Percentiles rank a stretch among this genome's conserved stretches.
Conservation (phyloP, 208 protist genomes). For the Crithidia acanthocephali region DNA sequence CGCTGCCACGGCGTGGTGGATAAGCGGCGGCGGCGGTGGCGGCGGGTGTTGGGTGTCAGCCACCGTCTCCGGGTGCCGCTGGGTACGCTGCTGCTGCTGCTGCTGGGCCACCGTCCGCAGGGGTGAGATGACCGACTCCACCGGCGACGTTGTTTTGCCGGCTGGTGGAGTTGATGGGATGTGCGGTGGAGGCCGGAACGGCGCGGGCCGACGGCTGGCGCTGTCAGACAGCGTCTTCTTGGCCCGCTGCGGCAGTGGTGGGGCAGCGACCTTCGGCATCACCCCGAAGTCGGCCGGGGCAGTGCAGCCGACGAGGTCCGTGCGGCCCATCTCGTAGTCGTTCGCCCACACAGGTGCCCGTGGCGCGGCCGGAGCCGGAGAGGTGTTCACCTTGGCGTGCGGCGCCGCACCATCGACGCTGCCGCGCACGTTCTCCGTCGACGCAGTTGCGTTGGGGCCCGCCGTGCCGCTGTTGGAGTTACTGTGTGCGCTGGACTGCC, state of each 20-base stretch:
- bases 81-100: conserved; percentile 2
- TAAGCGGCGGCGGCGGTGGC: not conserved
- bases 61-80: not conserved
- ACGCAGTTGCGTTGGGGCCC: not conserved
- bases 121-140: conserved; percentile 21
- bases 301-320: conserved; percentile 4
- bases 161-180: conserved; percentile 9
- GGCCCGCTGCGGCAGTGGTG: conserved; percentile 9
- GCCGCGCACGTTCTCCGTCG: not conserved
- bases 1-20: not conserved
- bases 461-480: not conserved
- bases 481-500: conserved; percentile 4
- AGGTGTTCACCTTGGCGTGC: conserved; percentile 17
- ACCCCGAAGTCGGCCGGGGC: conserved; percentile 11
- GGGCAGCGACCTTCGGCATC: conserved; percentile 25
- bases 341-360: conserved; percentile 24
- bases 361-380: conserved; percentile 4
- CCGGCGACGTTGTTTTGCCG: conserved; percentile 14
- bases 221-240: conserved; percentile 20
- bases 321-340: conserved; percentile 28
- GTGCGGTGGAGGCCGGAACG: conserved; percentile 4
- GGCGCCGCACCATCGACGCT: not conserved
- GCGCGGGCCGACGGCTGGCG: not conserved
- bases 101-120: conserved; percentile 16
- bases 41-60: not conserved